Percentiles rank a stretch among this genome's conserved stretches.
phyloP scores from a whole-genome alignment of 768 basidiomycete species.

The Leccinellum luteum region DNA sequence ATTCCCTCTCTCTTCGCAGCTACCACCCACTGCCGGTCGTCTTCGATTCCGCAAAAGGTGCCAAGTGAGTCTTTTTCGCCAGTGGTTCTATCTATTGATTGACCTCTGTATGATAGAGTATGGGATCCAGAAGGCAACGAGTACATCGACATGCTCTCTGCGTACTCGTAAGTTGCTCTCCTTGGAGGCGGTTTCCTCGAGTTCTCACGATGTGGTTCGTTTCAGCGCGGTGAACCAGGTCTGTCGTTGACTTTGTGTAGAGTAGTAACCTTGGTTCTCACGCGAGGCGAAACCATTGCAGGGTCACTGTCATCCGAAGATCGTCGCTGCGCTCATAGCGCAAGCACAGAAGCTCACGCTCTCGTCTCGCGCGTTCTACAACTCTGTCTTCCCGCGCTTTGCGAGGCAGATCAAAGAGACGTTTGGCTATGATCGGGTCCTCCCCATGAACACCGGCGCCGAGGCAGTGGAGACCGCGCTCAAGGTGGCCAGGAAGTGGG shows the following conservation, averaged over 20 bases:
- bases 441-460: slow-evolving; percentile 99
- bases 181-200: not conserved
- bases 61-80: slow-evolving; percentile 66
- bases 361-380: slow-evolving; percentile 96
- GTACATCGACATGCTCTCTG: slow-evolving; percentile 97
- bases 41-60: slow-evolving; percentile 87
- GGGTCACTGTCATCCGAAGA: slow-evolving; percentile 91
- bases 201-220: slow-evolving; percentile 2
- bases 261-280: slow-evolving; percentile 15
- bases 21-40: slow-evolving; percentile 96
- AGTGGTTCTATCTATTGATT: slow-evolving; percentile 6
- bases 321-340: slow-evolving; percentile 73
- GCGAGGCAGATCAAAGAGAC: slow-evolving; percentile 78
- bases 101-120: slow-evolving; percentile 45
- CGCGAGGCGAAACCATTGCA: slow-evolving; percentile 25
- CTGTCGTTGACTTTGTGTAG: slow-evolving; percentile 24
- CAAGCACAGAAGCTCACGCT: slow-evolving; percentile 91
- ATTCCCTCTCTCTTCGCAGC: slow-evolving; percentile 50
- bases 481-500: slow-evolving; percentile 97
- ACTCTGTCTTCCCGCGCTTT: slow-evolving; percentile 86
- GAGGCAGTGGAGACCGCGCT: slow-evolving; percentile 98
- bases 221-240: slow-evolving; percentile 85
- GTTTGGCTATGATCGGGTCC: slow-evolving; percentile 92
- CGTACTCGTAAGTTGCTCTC: slow-evolving; percentile 76
- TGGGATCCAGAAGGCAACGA: slow-evolving; percentile 95